Percentiles rank a stretch among this genome's conserved stretches.
Conservation (phyloP, 805 yeast species). For the Ogataea henricii region DNA sequence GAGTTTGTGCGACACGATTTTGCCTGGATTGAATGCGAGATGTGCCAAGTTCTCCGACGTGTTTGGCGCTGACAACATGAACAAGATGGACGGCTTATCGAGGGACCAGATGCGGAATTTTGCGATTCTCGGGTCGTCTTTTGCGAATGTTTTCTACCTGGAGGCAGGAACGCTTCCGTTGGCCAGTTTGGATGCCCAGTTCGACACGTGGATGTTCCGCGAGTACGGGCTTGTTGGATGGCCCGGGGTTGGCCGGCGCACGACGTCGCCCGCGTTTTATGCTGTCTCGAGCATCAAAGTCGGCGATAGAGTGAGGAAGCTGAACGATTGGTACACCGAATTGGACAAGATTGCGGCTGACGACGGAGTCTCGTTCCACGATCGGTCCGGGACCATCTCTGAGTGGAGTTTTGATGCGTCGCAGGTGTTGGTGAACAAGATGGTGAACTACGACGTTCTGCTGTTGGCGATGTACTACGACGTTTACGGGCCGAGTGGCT, state of each 20-base stretch:
- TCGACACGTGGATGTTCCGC: constrained; percentile 44
- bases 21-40: constrained; percentile 41
- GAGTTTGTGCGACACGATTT: constrained; percentile 37
- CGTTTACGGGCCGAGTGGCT: constrained; percentile 43
- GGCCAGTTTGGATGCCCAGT: constrained; percentile 34
- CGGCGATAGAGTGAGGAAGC: constrained; percentile 7
- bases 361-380: constrained; percentile 36
- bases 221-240: constrained; percentile 58
- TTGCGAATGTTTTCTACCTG: constrained; percentile 42
- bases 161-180: constrained; percentile 48
- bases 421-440: constrained; percentile 46
- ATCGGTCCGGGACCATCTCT: constrained; percentile 47
- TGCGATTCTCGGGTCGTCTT: constrained; percentile 46
- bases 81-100: constrained; percentile 13
- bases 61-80: constrained; percentile 29
- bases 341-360: neutral
- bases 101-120: constrained; percentile 37
- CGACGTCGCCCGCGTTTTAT: constrained; percentile 61
- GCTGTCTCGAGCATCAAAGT: constrained; percentile 28
- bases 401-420: constrained; percentile 52
- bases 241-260: constrained; percentile 74
- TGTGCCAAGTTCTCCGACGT: constrained; percentile 40
- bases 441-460: constrained; percentile 44
- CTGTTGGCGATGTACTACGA: constrained; percentile 50
- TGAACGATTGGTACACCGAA: constrained; percentile 16